Evolutionary conservation across 805 yeast genomes (phyloP), one percentile per base, ranked within the genome.

Genomic region (Candida khao-thaluensis): DNA sequence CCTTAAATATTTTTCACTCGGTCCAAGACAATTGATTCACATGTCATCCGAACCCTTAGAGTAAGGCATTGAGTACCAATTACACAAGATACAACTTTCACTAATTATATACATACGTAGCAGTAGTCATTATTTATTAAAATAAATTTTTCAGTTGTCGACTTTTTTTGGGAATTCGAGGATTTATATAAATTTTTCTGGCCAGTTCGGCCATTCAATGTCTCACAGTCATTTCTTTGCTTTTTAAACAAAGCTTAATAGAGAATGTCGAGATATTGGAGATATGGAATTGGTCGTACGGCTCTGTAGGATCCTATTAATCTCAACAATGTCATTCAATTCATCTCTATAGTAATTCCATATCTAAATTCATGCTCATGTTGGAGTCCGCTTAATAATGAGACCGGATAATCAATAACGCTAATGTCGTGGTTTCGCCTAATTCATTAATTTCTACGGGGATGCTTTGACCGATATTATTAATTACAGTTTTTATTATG

Each of bases 131-230:
- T 31, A 22, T 31, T 25, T 20, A 22, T 15, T 21, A 31, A 31
- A 31, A 14, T 21, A 31, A 21, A 14, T 18, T 31, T 31, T 31
- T 31, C 20, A 22, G 35, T 31, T 31, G 35, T 31, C 26, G 35
- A 22, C 24, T 31, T 31, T 30, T 29, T 31, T 20, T 31, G 35
- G 35, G 35, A 31, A 31, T 31, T 31, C 26, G 35, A 31, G 35
- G 26, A 21, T 22, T 31, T 31, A 31, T 31, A 31, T 31, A 31
- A 31, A 21, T 21, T 31, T 31, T 20, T 31, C 18, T 31, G 24
- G 26, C 35, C 26, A 31, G 26, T 22, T 31, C 26, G 35, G 35
- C 35, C 26, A 30, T 14, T 12, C 17, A 31, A 31, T 31, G 35
- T 21, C 35, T 31, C 32, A 29, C 15, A 9, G 17, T 17, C 10